A percentile compares a stretch with the other conserved stretches of the same genome.
phyloP scores from a whole-genome alignment of 441 rosid species.

The Geranium incanum region DNA sequence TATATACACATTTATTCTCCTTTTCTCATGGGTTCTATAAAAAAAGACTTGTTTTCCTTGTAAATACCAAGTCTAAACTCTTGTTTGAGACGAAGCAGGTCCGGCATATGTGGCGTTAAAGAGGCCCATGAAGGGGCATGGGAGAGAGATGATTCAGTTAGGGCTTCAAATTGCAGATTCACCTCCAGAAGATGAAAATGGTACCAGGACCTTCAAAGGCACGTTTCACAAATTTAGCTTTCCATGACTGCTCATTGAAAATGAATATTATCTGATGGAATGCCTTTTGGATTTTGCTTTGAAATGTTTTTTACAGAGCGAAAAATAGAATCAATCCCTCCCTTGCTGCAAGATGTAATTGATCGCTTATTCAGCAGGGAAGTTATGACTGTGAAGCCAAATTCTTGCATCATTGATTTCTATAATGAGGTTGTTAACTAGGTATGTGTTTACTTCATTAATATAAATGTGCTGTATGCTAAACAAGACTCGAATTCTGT shows the following conservation, averaged over 20 bases:
- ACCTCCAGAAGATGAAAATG: slow-evolving; percentile 58
- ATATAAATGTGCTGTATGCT: background rate
- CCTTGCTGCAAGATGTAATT: slow-evolving; percentile 65
- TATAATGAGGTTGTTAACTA: slow-evolving; percentile 54
- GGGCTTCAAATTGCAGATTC: slow-evolving; percentile 73
- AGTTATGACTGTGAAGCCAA: slow-evolving; percentile 59
- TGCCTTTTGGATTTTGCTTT: slow-evolving; percentile 6
- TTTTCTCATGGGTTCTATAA: background rate
- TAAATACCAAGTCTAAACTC: slow-evolving; percentile 15
- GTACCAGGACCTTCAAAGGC: slow-evolving; percentile 48
- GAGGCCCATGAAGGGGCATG: slow-evolving; percentile 84
- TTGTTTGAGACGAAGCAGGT: slow-evolving; percentile 45
- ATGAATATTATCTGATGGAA: background rate
- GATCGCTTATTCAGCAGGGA: slow-evolving; percentile 53
- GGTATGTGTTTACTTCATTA: slow-evolving; percentile 12
- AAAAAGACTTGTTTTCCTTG: background rate
- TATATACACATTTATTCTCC: background rate
- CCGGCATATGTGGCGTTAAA: slow-evolving; percentile 58
- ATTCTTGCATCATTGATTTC: slow-evolving; percentile 73
- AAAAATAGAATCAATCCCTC: slow-evolving; percentile 61
- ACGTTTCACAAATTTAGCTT: slow-evolving; percentile 22
- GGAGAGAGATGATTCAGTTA: slow-evolving; percentile 86
- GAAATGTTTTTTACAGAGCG: slow-evolving; percentile 39
- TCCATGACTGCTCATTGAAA: background rate
- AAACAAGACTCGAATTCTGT: slow-evolving; percentile 16